Evolutionary conservation across 495 filamentous ascomycete species (phyloP).

Genomic region (Hypoxylon rickii): DNA sequence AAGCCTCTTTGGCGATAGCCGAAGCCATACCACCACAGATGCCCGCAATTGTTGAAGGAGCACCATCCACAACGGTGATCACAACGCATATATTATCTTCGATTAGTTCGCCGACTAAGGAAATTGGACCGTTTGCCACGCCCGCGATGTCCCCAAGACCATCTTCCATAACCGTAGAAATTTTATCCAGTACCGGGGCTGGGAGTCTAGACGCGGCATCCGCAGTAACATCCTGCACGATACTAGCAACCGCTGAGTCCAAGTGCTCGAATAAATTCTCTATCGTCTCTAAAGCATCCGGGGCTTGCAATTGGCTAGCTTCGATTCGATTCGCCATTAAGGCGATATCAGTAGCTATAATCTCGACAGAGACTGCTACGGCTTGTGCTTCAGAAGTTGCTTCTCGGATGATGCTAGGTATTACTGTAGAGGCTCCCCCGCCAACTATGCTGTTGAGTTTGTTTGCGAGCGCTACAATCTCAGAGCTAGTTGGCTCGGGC

Average conservation of each 20-base stretch:
- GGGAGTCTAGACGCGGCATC: constrained; percentile 12
- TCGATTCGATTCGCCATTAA: constrained; percentile 7
- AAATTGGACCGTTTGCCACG: constrained; percentile 10
- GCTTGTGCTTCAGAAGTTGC: constrained; percentile 15
- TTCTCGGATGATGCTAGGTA: constrained; percentile 12
- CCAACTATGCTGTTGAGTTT: constrained; percentile 15
- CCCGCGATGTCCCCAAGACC: constrained; percentile 14
- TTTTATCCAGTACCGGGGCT: not conserved
- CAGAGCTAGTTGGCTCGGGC: constrained; percentile 12
- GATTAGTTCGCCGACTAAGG: constrained; percentile 14
- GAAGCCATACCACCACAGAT: constrained; percentile 20
- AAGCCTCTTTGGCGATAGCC: constrained; percentile 10
- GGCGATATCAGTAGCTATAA: constrained; percentile 17
- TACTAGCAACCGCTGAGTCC: constrained; percentile 11
- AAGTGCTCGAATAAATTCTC: constrained; percentile 12
- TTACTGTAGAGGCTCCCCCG: not conserved
- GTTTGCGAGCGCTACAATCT: constrained; percentile 1
- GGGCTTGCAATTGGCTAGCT: constrained; percentile 11
- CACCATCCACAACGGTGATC: constrained; percentile 20
- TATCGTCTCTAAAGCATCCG: constrained; percentile 17
- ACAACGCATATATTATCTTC: constrained; percentile 25
- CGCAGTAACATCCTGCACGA: constrained; percentile 8
- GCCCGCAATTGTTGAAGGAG: constrained; percentile 20
- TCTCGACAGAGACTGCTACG: constrained; percentile 5
- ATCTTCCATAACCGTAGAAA: constrained; percentile 9